Percentiles rank a stretch among this genome's conserved stretches.
phyloP scores from a whole-genome alignment of 768 basidiomycete genomes.

The Hebeloma cylindrosporum region DNA sequence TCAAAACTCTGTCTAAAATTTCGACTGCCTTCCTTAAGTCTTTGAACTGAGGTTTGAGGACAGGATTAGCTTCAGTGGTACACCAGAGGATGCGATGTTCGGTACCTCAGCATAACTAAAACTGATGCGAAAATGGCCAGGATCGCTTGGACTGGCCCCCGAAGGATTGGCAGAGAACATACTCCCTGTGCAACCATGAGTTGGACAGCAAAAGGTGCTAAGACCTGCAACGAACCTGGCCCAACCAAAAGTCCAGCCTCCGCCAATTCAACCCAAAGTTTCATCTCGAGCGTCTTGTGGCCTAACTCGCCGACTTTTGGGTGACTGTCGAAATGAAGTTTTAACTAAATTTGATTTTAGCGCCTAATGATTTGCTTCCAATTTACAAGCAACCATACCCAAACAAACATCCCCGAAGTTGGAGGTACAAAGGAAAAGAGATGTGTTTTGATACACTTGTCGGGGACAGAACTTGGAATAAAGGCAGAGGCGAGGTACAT shows the following conservation, averaged over 20 bases:
- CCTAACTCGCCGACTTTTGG: conserved; percentile 40
- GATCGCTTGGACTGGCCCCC: conserved; percentile 19
- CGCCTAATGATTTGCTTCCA: too few species aligned
- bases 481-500: conserved; percentile 48
- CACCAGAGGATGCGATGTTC: conserved; percentile 1
- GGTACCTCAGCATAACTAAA: conserved; percentile 56
- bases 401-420: conserved; percentile 81
- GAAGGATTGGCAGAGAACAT: conserved; percentile 41
- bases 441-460: conserved; percentile 15
- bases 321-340: conserved; percentile 60
- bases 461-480: conserved; percentile 15
- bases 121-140: conserved; percentile 57
- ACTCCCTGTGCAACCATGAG: conserved; percentile 23
- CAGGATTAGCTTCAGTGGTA: not conserved
- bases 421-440: conserved; percentile 75
- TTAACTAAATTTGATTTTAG: conserved; percentile 56
- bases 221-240: conserved; percentile 49
- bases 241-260: conserved; percentile 62
- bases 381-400: conserved; percentile 47
- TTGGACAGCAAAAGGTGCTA: not conserved
- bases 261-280: conserved; percentile 61
- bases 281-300: conserved; percentile 48
- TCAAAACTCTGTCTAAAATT: conserved; percentile 45
- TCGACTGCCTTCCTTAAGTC: conserved; percentile 47
- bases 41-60: conserved; percentile 23